Base-by-base conservation (phyloP, 169 alveolate species). In the Sarcocystis neurona region DNA sequence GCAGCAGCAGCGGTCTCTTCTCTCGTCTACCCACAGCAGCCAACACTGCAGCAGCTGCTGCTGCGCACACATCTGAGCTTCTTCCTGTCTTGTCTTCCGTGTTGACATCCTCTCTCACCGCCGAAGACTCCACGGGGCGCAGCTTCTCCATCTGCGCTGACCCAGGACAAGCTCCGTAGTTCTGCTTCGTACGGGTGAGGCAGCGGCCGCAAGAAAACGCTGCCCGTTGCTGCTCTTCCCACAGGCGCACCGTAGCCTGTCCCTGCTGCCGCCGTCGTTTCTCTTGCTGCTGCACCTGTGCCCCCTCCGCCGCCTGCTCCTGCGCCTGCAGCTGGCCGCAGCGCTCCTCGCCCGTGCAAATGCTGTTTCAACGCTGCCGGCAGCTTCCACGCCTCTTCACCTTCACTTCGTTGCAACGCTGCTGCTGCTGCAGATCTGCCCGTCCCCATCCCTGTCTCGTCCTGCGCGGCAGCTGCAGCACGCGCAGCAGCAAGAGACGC, bases 131-230 rank as follows among this genome's bases (percentile, higher is more conserved):
- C 82, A 6, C 41, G 56, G 4, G 41, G 39, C 6, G 82, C 82
- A 15, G 20, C 18, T 53, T 23, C 23, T 10, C 82, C 82, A 3
- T 72, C 56, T 30, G 20, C 48, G 58, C 82, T 44, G 46, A n/a
- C 41, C 92, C 92, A 88, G 39, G 23, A 41, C 60, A 82, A 48
- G 1, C 8, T 90, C 50, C 34, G 56, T 50, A 89, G 75, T 56
- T 85, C 93, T 1, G 87, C 86, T 63, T 89, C 90, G 70, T 89
- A 89, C 1, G 88, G 85, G 27, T 89, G 90, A 12, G 93, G 93
- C 10, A 84, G 87, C 27, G 93, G 93, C 72, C 60, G n/a, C n/a
- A n/a, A n/a, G n/a, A n/a, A n/a, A n/a, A n/a, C n/a, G n/a, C n/a
- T n/a, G n/a, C n/a, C 89, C 10, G 86, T 23, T 18, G 27, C 80